These are phyloP conservation scores for Salix koriyanagi DNA, from an alignment of 345 rosid species.

Conservation along the genomic window DNA sequence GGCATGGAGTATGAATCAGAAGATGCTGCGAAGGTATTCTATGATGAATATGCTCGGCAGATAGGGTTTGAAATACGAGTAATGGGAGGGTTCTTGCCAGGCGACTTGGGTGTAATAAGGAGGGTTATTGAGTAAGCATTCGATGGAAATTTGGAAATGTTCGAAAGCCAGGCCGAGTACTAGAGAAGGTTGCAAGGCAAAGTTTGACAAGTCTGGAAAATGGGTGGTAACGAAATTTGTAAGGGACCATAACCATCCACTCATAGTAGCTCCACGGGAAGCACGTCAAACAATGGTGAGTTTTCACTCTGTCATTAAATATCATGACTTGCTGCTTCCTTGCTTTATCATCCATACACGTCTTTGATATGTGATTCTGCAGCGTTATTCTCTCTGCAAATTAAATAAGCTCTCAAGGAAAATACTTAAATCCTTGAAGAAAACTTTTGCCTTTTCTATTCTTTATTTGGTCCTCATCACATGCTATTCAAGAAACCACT, in stretches of 20 bases:
- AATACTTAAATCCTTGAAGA: background rate
- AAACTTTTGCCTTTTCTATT: background rate
- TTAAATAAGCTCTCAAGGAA: background rate
- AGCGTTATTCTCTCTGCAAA: background rate
- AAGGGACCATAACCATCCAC: conserved; percentile 86
- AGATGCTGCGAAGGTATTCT: conserved; percentile 79
- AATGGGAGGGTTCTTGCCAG: conserved; percentile 80
- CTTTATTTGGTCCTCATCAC: background rate
- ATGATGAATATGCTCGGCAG: conserved; percentile 73
- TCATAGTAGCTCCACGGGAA: conserved; percentile 63
- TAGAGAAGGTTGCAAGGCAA: conserved; percentile 90
- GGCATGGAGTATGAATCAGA: conserved; percentile 90
- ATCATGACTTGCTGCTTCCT: background rate
- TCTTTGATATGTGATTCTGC: background rate
- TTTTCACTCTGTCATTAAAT: conserved; percentile 3
- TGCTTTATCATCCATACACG: background rate
- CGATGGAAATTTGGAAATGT: conserved; percentile 67
- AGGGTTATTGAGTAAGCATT: conserved; percentile 77
- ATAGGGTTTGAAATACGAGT: conserved; percentile 92
- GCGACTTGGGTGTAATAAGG: conserved; percentile 90
- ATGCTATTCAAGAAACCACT: background rate
- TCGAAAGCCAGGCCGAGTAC: conserved; percentile 71
- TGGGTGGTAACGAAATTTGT: conserved; percentile 85
- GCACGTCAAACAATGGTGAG: conserved; percentile 81
- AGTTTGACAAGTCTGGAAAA: conserved; percentile 63